Evolutionary conservation across 2,329 filamentous ascomycete genomes (phyloP).

Genomic region (Aspergillus fructus): DNA sequence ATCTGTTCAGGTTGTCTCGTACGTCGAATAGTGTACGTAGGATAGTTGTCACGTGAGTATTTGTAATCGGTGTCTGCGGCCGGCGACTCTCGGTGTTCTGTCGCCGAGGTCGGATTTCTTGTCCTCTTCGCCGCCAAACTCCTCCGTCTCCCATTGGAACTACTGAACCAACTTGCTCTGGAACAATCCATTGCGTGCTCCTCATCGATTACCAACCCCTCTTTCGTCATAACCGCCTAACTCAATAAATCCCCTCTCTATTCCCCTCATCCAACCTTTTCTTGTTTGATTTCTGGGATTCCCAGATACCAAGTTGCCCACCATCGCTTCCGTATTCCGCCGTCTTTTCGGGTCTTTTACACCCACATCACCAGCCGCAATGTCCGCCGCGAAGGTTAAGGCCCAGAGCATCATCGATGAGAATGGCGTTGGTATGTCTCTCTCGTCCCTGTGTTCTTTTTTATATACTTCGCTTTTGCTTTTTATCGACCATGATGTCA

Average conservation of each 20-base stretch:
- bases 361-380: slow-evolving; percentile 60
- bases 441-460: slow-evolving; percentile 16
- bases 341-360: slow-evolving; percentile 66
- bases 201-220: slow-evolving; percentile 5
- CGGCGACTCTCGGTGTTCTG: no score
- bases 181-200: slow-evolving; percentile 7
- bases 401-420: slow-evolving; percentile 84
- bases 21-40: no score
- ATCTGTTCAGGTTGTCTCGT: background rate
- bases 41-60: background rate
- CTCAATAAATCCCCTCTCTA: background rate
- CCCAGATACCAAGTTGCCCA: slow-evolving; percentile 29
- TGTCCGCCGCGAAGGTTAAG: slow-evolving; percentile 81
- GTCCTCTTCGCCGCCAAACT: no score
- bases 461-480: background rate
- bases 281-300: background rate
- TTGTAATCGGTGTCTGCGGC: no score
- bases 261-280: background rate
- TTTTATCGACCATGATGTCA: background rate
- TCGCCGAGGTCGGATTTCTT: no score
- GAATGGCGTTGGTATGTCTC: slow-evolving; percentile 72
- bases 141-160: no score
- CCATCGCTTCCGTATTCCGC: slow-evolving; percentile 68
- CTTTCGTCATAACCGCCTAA: slow-evolving; percentile 2
- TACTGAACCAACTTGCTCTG: background rate